phyloP scores from a whole-genome alignment of 2,329 filamentous ascomycete species.

The Dactylellina parvicollis region DNA sequence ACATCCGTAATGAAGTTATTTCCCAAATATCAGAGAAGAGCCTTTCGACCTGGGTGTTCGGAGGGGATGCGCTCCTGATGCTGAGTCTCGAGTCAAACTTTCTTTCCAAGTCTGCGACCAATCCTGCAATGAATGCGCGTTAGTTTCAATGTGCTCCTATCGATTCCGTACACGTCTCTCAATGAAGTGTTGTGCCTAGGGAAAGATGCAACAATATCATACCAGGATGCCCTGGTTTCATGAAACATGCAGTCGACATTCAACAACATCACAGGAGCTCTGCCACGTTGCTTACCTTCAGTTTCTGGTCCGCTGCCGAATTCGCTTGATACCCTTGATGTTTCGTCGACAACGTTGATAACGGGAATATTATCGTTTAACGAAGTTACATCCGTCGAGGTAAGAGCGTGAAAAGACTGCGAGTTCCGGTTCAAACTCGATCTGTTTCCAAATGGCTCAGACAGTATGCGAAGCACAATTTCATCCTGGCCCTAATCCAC shows the following conservation, averaged over 20 bases:
- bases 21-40: slow-evolving; percentile 50
- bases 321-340: slow-evolving; percentile 3
- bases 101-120: slow-evolving; percentile 14
- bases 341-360: slow-evolving; percentile 44
- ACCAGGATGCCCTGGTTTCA: slow-evolving; percentile 1
- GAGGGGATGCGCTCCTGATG: slow-evolving; percentile 17
- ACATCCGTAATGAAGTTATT: slow-evolving; percentile 26
- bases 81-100: slow-evolving; percentile 6
- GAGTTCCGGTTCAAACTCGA: not conserved
- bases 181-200: slow-evolving; percentile 21
- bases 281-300: slow-evolving; percentile 26
- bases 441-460: slow-evolving; percentile 13
- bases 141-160: slow-evolving; percentile 10
- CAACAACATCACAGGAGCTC: slow-evolving; percentile 15
- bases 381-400: slow-evolving; percentile 1
- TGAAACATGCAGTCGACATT: slow-evolving; percentile 4
- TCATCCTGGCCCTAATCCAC: slow-evolving; percentile 43
- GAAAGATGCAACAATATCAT: not conserved
- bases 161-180: not conserved
- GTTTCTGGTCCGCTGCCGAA: not conserved
- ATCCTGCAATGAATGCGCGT: slow-evolving; percentile 1
- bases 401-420: slow-evolving; percentile 3
- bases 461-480: slow-evolving; percentile 39
- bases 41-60: slow-evolving; percentile 34
- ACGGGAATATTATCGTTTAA: slow-evolving; percentile 22